Conservation (phyloP, 2,329 filamentous ascomycete genomes). For the Colletotrichum orbiculare region DNA sequence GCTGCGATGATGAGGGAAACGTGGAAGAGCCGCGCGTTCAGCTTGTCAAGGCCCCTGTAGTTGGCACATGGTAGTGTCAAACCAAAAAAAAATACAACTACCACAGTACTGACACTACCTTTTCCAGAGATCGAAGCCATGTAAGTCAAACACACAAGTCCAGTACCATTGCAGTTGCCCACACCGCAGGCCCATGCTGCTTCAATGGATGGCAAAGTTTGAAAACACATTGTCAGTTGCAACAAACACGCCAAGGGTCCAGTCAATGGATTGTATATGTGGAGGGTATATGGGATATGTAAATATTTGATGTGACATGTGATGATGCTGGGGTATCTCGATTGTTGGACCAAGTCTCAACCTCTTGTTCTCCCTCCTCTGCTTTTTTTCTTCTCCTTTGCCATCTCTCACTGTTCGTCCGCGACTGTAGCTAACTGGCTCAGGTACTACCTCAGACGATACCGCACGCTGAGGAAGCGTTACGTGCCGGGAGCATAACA, state of each 20-base stretch:
- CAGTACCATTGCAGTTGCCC: neutral
- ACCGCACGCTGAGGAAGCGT: slow-evolving; percentile 84
- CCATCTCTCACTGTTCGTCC: neutral
- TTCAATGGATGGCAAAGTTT: too few relatives aligned
- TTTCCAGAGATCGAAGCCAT: slow-evolving; percentile 85
- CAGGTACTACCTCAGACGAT: slow-evolving; percentile 93
- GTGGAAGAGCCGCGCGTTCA: too few relatives aligned
- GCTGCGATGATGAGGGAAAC: too few relatives aligned
- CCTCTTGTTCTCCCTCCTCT: neutral
- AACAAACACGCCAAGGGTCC: too few relatives aligned
- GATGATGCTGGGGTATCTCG: slow-evolving; percentile 31
- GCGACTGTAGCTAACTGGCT: slow-evolving; percentile 16
- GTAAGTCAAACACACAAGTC: slow-evolving; percentile 65
- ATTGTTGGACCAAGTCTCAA: slow-evolving; percentile 28
- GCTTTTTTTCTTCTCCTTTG: slow-evolving; percentile 8
- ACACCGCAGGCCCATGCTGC: neutral
- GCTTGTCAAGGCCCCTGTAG: too few relatives aligned
- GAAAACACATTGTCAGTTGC: too few relatives aligned
- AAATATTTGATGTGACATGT: neutral
- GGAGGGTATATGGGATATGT: neutral
- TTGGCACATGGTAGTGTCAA: too few relatives aligned
- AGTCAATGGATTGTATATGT: neutral
- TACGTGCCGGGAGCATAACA: slow-evolving; percentile 61
- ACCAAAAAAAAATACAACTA: too few relatives aligned
- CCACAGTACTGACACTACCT: neutral